phyloP scores from a whole-genome alignment of 2,329 filamentous ascomycete genomes.

The Ceratocystis cacaofunesta region DNA sequence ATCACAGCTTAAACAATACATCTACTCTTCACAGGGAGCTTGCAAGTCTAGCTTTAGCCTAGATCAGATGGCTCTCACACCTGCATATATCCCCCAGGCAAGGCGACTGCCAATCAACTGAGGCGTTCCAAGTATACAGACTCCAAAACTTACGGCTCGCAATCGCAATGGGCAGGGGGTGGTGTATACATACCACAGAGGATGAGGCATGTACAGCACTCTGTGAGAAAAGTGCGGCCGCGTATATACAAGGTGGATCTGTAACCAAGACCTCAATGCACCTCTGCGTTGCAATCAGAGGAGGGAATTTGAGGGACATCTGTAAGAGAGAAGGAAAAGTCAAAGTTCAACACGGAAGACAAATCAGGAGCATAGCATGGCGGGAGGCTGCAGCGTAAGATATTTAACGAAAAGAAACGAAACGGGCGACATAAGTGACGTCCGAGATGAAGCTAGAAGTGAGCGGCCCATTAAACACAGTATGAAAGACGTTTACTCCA shows the following conservation, averaged over 20 bases:
- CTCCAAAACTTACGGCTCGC: not conserved
- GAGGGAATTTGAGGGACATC: not conserved
- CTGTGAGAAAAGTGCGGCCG: not conserved
- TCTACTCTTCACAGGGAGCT: no score
- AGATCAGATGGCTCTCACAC: no score
- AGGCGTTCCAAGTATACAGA: not conserved
- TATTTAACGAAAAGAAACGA: slow-evolving; percentile 4
- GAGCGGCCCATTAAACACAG: slow-evolving; percentile 1
- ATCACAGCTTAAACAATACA: no score
- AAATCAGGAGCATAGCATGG: not conserved
- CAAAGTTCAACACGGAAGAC: slow-evolving; percentile 4
- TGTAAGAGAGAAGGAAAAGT: not conserved
- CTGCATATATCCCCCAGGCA: no score
- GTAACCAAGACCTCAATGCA: not conserved
- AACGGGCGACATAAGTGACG: not conserved
- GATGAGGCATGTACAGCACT: not conserved
- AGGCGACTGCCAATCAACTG: no score
- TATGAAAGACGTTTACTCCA: not conserved
- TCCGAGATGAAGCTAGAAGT: not conserved
- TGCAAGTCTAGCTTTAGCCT: no score
- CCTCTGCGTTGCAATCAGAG: not conserved
- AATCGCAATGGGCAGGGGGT: not conserved
- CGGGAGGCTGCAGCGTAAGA: slow-evolving; percentile 1
- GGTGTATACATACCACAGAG: not conserved
- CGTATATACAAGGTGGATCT: not conserved